Conservation (phyloP, 768 basidiomycete species). For the Termitomyces sp. region DNA sequence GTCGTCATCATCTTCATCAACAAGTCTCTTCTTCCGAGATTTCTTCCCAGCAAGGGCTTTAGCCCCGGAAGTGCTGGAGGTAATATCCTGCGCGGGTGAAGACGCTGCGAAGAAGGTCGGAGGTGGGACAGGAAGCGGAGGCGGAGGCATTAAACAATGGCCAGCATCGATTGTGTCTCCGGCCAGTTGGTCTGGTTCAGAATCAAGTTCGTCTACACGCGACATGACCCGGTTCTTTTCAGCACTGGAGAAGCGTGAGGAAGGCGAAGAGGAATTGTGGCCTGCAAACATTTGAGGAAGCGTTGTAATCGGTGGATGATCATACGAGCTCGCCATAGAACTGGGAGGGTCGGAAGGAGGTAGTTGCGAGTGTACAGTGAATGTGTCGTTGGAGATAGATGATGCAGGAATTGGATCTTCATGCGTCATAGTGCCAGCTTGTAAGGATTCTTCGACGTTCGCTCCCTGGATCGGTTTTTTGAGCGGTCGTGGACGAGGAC, state of each 20-base stretch:
- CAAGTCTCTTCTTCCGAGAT: slow-evolving; percentile 15
- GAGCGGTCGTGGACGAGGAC: slow-evolving; percentile 8
- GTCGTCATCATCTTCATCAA: neutral
- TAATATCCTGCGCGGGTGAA: slow-evolving; percentile 19
- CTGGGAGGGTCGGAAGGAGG: slow-evolving; percentile 29
- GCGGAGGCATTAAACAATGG: slow-evolving; percentile 10
- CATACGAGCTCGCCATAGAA: slow-evolving; percentile 20
- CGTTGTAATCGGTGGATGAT: slow-evolving; percentile 29
- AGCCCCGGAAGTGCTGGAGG: neutral
- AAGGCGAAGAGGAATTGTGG: slow-evolving; percentile 24
- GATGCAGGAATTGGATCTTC: slow-evolving; percentile 12
- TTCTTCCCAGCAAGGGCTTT: slow-evolving; percentile 5
- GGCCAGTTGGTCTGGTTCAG: slow-evolving; percentile 8
- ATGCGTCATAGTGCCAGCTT: slow-evolving; percentile 2
- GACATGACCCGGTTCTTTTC: slow-evolving; percentile 12
- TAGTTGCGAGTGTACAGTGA: slow-evolving; percentile 17
- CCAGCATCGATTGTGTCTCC: slow-evolving; percentile 1
- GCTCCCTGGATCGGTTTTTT: slow-evolving; percentile 1
- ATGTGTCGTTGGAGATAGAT: slow-evolving; percentile 11
- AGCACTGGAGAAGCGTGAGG: slow-evolving; percentile 17
- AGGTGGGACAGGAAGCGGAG: slow-evolving; percentile 21
- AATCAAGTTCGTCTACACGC: slow-evolving; percentile 24
- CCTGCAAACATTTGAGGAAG: slow-evolving; percentile 17
- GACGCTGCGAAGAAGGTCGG: slow-evolving; percentile 43
- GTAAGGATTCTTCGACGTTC: neutral